These are phyloP conservation scores for Fraxinus paxiana DNA, from an alignment of 305 asterid genomes.

Conservation along the genomic window DNA sequence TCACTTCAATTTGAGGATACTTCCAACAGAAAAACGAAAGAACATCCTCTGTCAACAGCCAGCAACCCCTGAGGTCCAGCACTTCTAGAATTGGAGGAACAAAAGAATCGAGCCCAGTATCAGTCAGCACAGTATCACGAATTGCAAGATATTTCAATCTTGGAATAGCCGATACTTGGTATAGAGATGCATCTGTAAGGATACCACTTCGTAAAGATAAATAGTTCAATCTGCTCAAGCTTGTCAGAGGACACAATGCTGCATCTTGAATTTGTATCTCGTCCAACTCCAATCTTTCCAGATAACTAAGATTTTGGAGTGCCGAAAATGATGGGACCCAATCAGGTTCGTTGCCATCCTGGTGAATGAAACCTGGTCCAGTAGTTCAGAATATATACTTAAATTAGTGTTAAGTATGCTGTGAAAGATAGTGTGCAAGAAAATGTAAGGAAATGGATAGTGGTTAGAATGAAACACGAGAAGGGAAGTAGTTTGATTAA, in stretches of 20 bases:
- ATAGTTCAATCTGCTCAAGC: conserved; percentile 43
- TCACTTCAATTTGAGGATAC: conserved; percentile 57
- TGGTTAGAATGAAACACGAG: neutral
- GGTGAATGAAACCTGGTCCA: conserved; percentile 43
- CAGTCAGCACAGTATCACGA: conserved; percentile 60
- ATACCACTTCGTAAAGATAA: conserved; percentile 50
- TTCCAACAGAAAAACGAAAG: conserved; percentile 45
- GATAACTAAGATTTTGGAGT: conserved; percentile 44
- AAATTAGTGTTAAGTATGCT: neutral
- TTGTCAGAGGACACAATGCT: conserved; percentile 51
- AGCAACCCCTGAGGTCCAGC: conserved; percentile 82
- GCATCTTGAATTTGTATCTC: conserved; percentile 44
- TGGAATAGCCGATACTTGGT: conserved; percentile 39
- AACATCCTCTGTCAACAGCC: conserved; percentile 68
- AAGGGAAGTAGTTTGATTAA: neutral
- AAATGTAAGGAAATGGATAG: conserved; percentile 3
- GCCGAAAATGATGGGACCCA: conserved; percentile 49
- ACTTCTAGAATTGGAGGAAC: conserved; percentile 48
- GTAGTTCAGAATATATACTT: conserved; percentile 12
- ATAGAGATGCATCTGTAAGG: conserved; percentile 60
- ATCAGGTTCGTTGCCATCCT: conserved; percentile 25
- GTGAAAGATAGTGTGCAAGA: neutral
- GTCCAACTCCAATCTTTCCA: conserved; percentile 74
- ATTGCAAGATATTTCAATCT: conserved; percentile 53
- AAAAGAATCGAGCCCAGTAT: conserved; percentile 51